Base-by-base conservation (phyloP, 192 early-diverging fungal genomes). In the Rhizophagus prolifer region DNA sequence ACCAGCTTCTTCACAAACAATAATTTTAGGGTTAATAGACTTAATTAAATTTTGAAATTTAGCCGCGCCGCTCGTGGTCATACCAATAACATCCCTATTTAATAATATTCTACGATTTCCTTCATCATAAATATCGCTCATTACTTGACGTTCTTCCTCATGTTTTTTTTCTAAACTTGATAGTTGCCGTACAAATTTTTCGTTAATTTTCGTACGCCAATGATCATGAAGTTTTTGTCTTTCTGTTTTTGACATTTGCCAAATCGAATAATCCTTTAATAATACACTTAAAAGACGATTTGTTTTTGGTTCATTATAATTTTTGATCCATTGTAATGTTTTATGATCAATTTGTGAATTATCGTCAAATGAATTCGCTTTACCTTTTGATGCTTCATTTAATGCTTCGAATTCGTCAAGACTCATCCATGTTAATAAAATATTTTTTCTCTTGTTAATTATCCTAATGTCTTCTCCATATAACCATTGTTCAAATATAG, bases 11-110 rank as follows among this genome's bases (percentile, higher is more conserved):
- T 89, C 88, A 23, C 85, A 86, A 31, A 89, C 81, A 64, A 89
- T 85, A 30, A 89, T 80, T 19, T 77, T 79, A 13, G 88, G 88
- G 5, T 78, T 78, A 47, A 89, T 77, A 1, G 76, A 74, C 8
- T 71, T 65, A 21, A 67, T 31, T 38, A 36, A 38, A n/a, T 62
- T 28, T 66, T 88, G 82, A 50, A 67, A 58, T 66, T 85, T 88
- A 44, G 90, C 90, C 2, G 88, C 88, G 21, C 88, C 90, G 16
- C 77, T 86, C 28, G 90, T 91, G 0, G 90, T 91, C 79, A 88
- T 85, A 1, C 87, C 90, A 28, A 91, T 82, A 9, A 91, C 85
- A 12, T 81, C 60, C 28, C 71, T 44, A 12, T 75, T 34, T 38
- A 70, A 61, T 1, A 86, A 76, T 36, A 82, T 76, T 19, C 36